Conservation (phyloP, 2,329 filamentous ascomycete species). For the Epicoccum nigrum region DNA sequence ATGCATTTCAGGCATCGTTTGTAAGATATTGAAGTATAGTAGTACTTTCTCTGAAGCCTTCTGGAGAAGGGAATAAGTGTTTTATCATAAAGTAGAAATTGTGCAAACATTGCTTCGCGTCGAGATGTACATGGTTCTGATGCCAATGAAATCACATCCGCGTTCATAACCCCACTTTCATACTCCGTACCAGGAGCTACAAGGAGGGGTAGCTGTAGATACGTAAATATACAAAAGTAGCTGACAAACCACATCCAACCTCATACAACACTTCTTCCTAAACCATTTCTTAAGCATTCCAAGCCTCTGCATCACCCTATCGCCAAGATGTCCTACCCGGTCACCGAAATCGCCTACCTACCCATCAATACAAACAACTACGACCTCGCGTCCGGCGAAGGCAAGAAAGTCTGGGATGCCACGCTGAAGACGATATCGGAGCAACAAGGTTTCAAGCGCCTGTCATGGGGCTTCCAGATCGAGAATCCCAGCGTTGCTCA, state of each 20-base stretch:
- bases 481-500: constrained; percentile 49
- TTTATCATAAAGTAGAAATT: too few relatives aligned
- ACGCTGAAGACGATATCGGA: constrained; percentile 42
- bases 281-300: not conserved
- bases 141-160: not conserved
- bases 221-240: too few relatives aligned
- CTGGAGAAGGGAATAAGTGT: too few relatives aligned
- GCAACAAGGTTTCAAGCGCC: constrained; percentile 46
- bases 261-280: not conserved
- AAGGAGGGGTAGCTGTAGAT: constrained; percentile 9
- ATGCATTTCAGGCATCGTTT: not conserved
- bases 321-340: constrained; percentile 26
- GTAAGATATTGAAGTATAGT: constrained; percentile 2
- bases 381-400: constrained; percentile 30
- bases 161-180: constrained; percentile 6
- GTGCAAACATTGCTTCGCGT: too few relatives aligned
- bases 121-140: too few relatives aligned
- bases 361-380: constrained; percentile 47
- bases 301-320: not conserved
- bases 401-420: constrained; percentile 39
- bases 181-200: not conserved
- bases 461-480: constrained; percentile 47
- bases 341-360: constrained; percentile 51
- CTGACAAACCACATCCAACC: too few relatives aligned
- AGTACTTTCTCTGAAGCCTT: not conserved